phyloP scores from a whole-genome alignment of 2,329 filamentous ascomycete species.

The Trichophaea hybrida region DNA sequence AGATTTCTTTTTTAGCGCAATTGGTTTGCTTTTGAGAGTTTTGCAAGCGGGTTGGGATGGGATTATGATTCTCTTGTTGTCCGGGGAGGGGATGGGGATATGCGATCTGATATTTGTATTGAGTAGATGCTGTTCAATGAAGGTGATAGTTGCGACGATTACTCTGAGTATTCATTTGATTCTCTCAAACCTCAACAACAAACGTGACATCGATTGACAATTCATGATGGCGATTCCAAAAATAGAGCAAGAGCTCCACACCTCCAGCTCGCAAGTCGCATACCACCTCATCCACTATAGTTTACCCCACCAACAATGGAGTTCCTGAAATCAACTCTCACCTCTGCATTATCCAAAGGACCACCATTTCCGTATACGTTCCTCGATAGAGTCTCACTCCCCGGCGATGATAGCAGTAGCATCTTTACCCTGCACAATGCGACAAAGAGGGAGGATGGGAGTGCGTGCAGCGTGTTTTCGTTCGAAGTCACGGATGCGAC shows the following conservation, averaged over 20 bases:
- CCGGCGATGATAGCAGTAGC: background rate
- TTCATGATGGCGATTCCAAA: too few relatives aligned
- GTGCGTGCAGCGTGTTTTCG: conserved; percentile 89
- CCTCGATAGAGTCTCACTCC: conserved; percentile 58
- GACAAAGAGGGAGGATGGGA: conserved; percentile 89
- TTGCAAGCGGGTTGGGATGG: conserved; percentile 3
- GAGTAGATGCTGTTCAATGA: too few relatives aligned
- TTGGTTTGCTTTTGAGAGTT: conserved; percentile 3
- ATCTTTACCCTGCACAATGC: conserved; percentile 33
- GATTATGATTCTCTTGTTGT: background rate
- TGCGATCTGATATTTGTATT: too few relatives aligned
- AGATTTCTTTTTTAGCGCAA: conserved; percentile 4
- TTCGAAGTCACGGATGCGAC: conserved; percentile 70
- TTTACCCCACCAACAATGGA: conserved; percentile 51
- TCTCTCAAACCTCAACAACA: too few relatives aligned
- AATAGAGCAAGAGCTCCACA: background rate
- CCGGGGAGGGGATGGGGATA: background rate
- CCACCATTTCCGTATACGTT: conserved; percentile 86
- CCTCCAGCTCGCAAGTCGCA: background rate
- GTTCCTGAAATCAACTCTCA: conserved; percentile 93
- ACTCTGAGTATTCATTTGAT: too few relatives aligned
- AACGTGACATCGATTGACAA: too few relatives aligned
- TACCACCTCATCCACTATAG: background rate
- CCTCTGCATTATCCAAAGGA: conserved; percentile 89
- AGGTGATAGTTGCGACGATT: too few relatives aligned